A percentile compares a stretch with the other conserved stretches of the same genome.
These are phyloP conservation scores for Rhododendron molle DNA, from an alignment of 148 eudicot genomes.

Conservation along the genomic window DNA sequence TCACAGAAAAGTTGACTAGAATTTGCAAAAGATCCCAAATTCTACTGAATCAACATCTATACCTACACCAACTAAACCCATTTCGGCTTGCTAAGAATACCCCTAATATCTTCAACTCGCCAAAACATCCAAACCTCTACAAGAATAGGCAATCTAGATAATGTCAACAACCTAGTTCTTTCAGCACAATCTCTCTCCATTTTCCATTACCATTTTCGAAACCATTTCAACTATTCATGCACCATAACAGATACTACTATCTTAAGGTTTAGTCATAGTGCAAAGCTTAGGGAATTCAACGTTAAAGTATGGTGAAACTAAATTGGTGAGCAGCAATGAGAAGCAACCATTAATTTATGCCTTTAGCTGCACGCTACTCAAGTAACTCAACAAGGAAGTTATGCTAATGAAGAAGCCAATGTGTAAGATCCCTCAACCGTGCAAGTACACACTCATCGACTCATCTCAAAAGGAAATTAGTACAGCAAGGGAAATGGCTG, in stretches of 20 bases:
- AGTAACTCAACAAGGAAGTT: background rate
- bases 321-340: background rate
- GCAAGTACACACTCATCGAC: background rate
- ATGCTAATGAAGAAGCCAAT: background rate
- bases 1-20: background rate
- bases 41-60: background rate
- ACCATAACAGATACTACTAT: background rate
- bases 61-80: background rate
- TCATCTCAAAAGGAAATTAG: background rate
- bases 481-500: too few relatives aligned
- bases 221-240: background rate
- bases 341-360: background rate
- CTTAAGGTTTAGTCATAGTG: background rate
- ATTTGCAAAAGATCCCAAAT: background rate
- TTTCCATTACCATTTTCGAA: background rate
- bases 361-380: background rate
- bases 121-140: background rate
- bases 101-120: background rate
- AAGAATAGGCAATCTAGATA: background rate
- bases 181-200: background rate
- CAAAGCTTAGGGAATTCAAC: background rate
- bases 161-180: background rate
- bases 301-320: background rate
- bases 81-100: background rate
- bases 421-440: background rate